A percentile compares a stretch with the other conserved stretches of the same genome.
These are phyloP conservation scores for Fraxinus ornus DNA, from an alignment of 305 asterid genomes.

Conservation along the genomic window DNA sequence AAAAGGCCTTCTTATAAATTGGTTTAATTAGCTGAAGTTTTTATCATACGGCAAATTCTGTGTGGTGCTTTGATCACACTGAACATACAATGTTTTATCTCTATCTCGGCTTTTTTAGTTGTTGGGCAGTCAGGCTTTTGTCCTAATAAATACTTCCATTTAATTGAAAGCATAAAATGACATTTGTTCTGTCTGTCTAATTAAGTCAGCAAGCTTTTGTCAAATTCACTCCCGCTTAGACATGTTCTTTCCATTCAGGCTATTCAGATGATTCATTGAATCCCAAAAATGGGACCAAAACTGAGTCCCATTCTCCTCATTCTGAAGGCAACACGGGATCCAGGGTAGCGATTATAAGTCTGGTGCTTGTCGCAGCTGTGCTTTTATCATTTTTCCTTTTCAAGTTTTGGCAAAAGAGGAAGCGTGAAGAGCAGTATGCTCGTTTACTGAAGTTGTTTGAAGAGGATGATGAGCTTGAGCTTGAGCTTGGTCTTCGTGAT, in stretches of 20 bases:
- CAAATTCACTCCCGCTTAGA: constrained; percentile 17
- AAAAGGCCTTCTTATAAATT: neutral
- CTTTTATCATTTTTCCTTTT: constrained; percentile 59
- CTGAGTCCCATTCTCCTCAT: constrained; percentile 13
- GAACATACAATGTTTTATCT: neutral
- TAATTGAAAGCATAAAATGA: neutral
- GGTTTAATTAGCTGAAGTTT: neutral
- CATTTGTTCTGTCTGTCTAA: neutral
- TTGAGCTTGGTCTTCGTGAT: constrained; percentile 90
- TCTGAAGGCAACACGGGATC: constrained; percentile 48
- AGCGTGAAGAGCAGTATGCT: constrained; percentile 86
- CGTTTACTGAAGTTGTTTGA: constrained; percentile 82
- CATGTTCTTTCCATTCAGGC: constrained; percentile 39
- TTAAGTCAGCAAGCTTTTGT: constrained; percentile 13
- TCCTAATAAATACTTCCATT: neutral
- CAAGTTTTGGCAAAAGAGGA: constrained; percentile 80
- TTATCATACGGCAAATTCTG: neutral
- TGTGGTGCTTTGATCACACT: neutral
- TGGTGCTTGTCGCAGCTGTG: constrained; percentile 43
- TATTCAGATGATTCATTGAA: constrained; percentile 49
- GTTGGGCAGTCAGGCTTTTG: neutral
- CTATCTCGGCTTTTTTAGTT: neutral
- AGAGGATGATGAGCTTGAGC: constrained; percentile 88
- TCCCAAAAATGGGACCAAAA: constrained; percentile 42
- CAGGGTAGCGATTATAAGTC: constrained; percentile 42